These are phyloP conservation scores for Metschnikowia borealis DNA, from an alignment of 805 yeast species.

Conservation along the genomic window DNA sequence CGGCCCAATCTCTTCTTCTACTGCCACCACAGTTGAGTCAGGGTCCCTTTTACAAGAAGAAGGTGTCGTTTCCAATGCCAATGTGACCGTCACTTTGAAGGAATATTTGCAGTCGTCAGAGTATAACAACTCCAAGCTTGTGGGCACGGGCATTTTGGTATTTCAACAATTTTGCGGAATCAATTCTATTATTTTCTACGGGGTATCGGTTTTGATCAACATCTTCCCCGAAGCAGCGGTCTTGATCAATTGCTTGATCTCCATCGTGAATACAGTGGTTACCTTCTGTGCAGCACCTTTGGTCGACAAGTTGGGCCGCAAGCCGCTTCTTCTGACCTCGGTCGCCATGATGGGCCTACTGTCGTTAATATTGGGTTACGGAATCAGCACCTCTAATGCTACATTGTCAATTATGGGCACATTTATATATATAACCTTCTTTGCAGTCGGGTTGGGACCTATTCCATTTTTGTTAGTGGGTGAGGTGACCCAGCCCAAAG, in stretches of 20 bases:
- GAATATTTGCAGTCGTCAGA: conserved; percentile 48
- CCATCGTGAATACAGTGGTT: conserved; percentile 67
- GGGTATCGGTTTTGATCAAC: conserved; percentile 75
- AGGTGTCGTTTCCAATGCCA: conserved; percentile 4
- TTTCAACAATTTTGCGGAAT: conserved; percentile 94
- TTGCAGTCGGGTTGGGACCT: conserved; percentile 93
- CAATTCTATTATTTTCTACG: conserved; percentile 89
- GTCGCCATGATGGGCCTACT: conserved; percentile 64
- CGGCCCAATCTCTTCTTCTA: background rate
- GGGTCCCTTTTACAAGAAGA: conserved; percentile 18
- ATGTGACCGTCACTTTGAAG: conserved; percentile 21
- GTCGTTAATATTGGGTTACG: conserved; percentile 60
- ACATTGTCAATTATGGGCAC: conserved; percentile 58
- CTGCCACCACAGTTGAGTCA: conserved; percentile 15
- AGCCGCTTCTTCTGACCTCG: conserved; percentile 64
- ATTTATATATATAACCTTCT: conserved; percentile 70
- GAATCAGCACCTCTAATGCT: conserved; percentile 50
- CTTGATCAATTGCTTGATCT: conserved; percentile 68
- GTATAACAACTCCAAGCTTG: conserved; percentile 56
- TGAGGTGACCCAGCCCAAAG: conserved; percentile 80
- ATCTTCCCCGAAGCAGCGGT: conserved; percentile 71
- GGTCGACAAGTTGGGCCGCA: conserved; percentile 75
- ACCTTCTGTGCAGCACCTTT: conserved; percentile 71
- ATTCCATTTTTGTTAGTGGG: conserved; percentile 87
- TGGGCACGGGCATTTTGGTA: conserved; percentile 67